Evolutionary conservation across 345 rosid genomes (phyloP), one percentile per base, ranked within the genome.

Genomic region (Camelina neglecta): DNA sequence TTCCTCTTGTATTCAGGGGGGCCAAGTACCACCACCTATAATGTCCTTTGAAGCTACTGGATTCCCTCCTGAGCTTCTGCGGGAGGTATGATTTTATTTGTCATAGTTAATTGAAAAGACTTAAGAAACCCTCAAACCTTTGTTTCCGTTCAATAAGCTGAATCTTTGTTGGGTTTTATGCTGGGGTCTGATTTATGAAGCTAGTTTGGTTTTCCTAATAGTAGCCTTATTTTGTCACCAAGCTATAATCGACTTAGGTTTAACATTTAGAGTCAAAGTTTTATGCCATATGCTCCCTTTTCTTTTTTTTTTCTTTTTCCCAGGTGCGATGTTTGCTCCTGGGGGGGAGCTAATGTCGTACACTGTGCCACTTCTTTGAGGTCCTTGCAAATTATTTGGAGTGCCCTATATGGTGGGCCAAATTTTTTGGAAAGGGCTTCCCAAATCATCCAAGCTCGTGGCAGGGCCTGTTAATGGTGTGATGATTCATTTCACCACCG

Each of bases 311-410:
- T 87, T 18, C 18, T 86, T 94, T 88, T 87, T 84, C 96, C 88
- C 92, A 91, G 98, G 90, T 90, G 96, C 99, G 97, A 95, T 93
- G 90, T 95, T 95, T 86, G 82, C 82, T 79, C 82, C 82, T 74
- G 62, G 79, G 79, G 79, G 65, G 79, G 99, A 91, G 99, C 97
- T 81, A 89, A 95, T 95, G 97, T 95, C 98, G 97, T 95, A 90
- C 97, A 80, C 96, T 93, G 95, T 85, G 88, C 87, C 82, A 88
- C 84, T 93, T 86, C 87, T 78, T 79, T 79, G 78, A 84, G 89
- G 90, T 73, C 79, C 75, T 85, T 82, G 93, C 93, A 82, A 85
- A 80, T 79, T 80, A 61, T 83, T 86, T 86, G 96, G 91, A 84
- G 89, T 47, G 85, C 85, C 95, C 93, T 86, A 86, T 60, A 71